Evolutionary conservation across 192 early-diverging fungal species (phyloP).

Genomic region (Gorgonomyces haynaldii): DNA sequence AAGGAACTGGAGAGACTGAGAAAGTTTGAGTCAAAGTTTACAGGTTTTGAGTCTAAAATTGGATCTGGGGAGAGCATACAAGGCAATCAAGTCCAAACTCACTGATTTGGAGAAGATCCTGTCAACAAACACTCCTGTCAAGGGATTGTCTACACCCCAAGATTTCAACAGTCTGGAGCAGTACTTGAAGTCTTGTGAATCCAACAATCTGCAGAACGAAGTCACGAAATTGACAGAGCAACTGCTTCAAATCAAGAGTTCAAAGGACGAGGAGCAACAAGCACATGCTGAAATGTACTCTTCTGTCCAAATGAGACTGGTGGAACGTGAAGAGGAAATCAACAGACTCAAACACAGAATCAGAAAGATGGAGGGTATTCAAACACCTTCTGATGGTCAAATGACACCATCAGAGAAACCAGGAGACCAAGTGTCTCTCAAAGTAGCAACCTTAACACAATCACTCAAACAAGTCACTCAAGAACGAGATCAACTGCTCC

Average conservation of each 20-base stretch:
- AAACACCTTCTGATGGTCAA: background rate
- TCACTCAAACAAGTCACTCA: slow-evolving; percentile 2
- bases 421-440: background rate
- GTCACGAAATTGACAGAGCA: slow-evolving; percentile 14
- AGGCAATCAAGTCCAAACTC: slow-evolving; percentile 13
- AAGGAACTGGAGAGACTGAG: slow-evolving; percentile 7
- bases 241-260: slow-evolving; percentile 16
- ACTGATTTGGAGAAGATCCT: slow-evolving; percentile 21
- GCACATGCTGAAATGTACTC: slow-evolving; percentile 23
- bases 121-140: slow-evolving; percentile 10
- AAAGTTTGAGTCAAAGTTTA: slow-evolving; percentile 19
- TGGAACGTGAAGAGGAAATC: slow-evolving; percentile 24
- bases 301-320: slow-evolving; percentile 15
- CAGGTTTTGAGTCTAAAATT: slow-evolving; percentile 5
- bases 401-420: background rate
- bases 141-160: slow-evolving; percentile 9
- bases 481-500: slow-evolving; percentile 1
- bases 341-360: slow-evolving; percentile 17
- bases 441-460: background rate
- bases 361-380: background rate
- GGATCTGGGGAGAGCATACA: slow-evolving; percentile 26
- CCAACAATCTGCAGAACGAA: slow-evolving; percentile 12
- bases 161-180: slow-evolving; percentile 12
- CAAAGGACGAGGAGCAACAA: slow-evolving; percentile 15
- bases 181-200: slow-evolving; percentile 5